Base-by-base conservation (phyloP, 2,329 filamentous ascomycete species). In the Penicillium vulpinum region DNA sequence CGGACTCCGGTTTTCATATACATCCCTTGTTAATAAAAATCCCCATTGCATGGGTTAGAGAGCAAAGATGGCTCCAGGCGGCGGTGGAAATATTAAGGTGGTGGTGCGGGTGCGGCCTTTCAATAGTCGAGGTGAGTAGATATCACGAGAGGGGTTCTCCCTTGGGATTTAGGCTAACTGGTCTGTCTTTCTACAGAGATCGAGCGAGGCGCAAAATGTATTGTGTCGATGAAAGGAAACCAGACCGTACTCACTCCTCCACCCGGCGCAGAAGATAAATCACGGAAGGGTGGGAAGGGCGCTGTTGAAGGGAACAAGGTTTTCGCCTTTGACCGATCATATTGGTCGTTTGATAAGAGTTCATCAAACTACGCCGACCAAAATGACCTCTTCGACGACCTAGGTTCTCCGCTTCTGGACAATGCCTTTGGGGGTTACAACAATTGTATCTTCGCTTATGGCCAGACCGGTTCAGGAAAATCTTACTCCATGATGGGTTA, bases 401-500 rank as follows among this genome's bases (percentile, higher is more conserved):
- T 99, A 61, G 94, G 94, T 61, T 85, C 87, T 66, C 94, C 94
- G 51, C 83, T 99, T 57, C 83, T 99, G 65, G 93, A 99, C 79
- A 99, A 99, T 84, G 94, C 94, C 18, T 99, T 99, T 73, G 87
- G 93, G 70, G 94, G 94, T 43, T 99, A 97, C 80, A 97, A 99
- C 81, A 99, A 97, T 76, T 99, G 94, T 82, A 99, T 99, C 71
- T 99, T 99, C 73, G 94, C 94, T 15, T 99, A 99, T 73, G 94
- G 94, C 18, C 94, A 99, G 80, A 99, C 94, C 2, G 94, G 94
- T 65, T 97, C 94, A 1, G 94, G 94, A 77, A 99, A 99, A 79
- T 97, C 92, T 16, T 99, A 99, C 76, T 97, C 92, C 31, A 99
- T 99, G 93, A 99, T 99, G 94, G 94, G 94, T 47, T 99, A 97